phyloP scores from a whole-genome alignment of 345 rosid genomes.

The Raphanus raphanistrum region DNA sequence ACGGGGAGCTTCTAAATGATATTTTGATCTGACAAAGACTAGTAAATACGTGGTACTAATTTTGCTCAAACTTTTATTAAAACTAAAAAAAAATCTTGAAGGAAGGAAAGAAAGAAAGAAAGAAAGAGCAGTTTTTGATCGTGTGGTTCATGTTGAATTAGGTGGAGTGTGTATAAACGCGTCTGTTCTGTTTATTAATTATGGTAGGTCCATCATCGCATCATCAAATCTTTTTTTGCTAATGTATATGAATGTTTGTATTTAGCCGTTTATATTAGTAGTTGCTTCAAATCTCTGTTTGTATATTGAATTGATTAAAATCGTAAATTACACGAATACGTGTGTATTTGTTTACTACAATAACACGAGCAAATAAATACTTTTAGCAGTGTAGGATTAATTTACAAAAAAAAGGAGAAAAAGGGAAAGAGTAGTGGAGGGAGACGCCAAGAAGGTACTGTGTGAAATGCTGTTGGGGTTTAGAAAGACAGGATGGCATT shows the following conservation, averaged over 20 bases:
- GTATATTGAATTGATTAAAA: background rate
- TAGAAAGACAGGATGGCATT: conserved; percentile 42
- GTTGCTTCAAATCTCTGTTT: background rate
- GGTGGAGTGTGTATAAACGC: conserved; percentile 16
- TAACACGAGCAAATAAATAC: background rate
- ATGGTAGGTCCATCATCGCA: conserved; percentile 6
- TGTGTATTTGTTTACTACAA: background rate
- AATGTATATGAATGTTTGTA: background rate
- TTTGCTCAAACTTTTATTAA: background rate
- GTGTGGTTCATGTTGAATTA: conserved; percentile 36
- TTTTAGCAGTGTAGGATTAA: background rate
- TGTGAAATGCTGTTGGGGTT: conserved; percentile 37
- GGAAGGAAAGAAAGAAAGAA: background rate
- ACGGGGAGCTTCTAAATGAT: background rate
- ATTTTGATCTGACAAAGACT: background rate
- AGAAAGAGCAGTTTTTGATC: background rate
- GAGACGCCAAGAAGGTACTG: conserved; percentile 18
- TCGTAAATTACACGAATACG: background rate
- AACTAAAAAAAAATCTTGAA: background rate
- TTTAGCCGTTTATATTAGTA: background rate
- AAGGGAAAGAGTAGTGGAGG: background rate
- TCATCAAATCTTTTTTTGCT: background rate
- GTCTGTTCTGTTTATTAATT: conserved; percentile 26
- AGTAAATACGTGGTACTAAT: background rate
- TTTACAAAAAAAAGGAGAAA: background rate